Evolutionary conservation across 73 alveolate genomes (phyloP), one percentile per base, ranked within the genome.

Genomic region (Loxodes magnus): DNA sequence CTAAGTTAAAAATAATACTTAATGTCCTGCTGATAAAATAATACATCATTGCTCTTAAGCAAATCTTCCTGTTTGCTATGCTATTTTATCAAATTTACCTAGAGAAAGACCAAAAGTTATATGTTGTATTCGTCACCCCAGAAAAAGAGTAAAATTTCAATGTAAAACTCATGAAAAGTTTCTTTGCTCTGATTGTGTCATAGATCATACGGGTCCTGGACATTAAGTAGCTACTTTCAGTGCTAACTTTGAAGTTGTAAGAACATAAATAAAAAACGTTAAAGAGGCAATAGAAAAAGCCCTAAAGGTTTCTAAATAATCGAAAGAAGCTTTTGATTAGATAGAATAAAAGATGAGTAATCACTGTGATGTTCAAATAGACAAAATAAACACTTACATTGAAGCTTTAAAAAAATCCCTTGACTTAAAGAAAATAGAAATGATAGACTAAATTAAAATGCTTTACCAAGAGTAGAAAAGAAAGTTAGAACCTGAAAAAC

Each of bases 111-210:
- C 12, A 38, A 5, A 27, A 12, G 66, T 9, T 3, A 33, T 49
- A 0, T 61, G 35, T 55, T 69, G 83, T 25, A 51, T 30, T 15
- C 24, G 42, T 16, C 84, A 71, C 35, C 54, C 43, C 4, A 46
- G 41, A 16, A 64, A 55, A 52, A 71, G 64, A 24, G 49, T 71
- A 12, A 50, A 62, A 20, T 71, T 71, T 54, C 56, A 22, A 23
- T 71, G 84, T 61, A 57, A 51, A 28, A 22, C 41, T n/a, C 69
- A 66, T 36, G 48, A 35, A 26, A 52, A 63, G 27, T 51, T 51
- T 52, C 33, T 71, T n/a, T 71, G 84, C 56, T 36, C 75, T n/a
- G 62, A 71, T 28, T 71, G 84, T 33, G 66, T 71, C 15, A 60
- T 71, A 5, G 63, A 64, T 29, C 84, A 71, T 26, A 71, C 77